Base-by-base conservation (phyloP, 805 yeast genomes). In the Candida qinlingensis region DNA sequence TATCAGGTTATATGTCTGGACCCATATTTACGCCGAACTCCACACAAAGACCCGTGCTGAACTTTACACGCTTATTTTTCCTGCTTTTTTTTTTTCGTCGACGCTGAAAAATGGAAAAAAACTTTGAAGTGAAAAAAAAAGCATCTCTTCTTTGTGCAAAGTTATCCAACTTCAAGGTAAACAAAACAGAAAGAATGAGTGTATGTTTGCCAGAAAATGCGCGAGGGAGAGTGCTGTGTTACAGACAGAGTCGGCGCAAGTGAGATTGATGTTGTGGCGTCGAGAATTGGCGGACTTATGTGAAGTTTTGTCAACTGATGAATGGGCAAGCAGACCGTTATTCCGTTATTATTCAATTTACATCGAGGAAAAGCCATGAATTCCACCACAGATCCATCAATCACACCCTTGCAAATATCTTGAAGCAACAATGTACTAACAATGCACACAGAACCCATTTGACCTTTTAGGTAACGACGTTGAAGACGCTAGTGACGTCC, bases 391-490 rank as follows among this genome's bases (percentile, higher is more conserved):
- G 19, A 19, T 19, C 19, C 2, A 19, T 19, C 19, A 19, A 19
- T 19, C 19, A 19, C 19, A 19, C 19, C 3, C 19, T 19, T 19
- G 19, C 19, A 19, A 19, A 19, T 19, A 10, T 37, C 27, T 13
- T 19, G 11, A 13, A 5, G 28, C n/a, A 37, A 19, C 19, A 9
- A 7, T 37, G 30, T 44, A 42, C 50, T 47, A 47, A 47, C 46
- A 12, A 13, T 26, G 3, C 11, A 5, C 1, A n/a, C 42, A 83
- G 88, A 87, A 87, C 76, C 87, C 87, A 69, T 87, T 76, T 72
- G 87, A 80, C 72, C 79, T 86, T 71, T 77, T 87, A 76, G 94
- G 77, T 70, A 87, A 87, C 81, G 96, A 87, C 76, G 87, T 86
- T 62, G 91, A 86, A 68, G 95, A 84, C 72, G 85, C 81, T 47